These are phyloP conservation scores for Botryobasidium botryosum DNA, from an alignment of 768 basidiomycete species.

Conservation along the genomic window DNA sequence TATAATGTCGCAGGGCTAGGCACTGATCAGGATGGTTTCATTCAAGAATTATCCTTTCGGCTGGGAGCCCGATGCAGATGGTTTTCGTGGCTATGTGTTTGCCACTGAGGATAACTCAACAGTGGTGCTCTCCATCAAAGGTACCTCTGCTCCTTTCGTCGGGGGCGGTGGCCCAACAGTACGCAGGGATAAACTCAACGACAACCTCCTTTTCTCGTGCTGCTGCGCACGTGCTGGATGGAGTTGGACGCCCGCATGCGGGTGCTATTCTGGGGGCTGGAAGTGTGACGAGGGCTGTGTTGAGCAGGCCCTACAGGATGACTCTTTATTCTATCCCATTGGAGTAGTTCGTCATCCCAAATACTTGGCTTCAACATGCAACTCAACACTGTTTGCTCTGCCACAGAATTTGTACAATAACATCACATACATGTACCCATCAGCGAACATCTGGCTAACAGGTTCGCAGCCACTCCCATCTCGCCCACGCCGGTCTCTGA, in stretches of 20 bases:
- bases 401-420: constrained; percentile 82
- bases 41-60: constrained; percentile 57
- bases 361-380: too few relatives aligned
- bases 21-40: background rate
- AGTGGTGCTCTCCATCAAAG: constrained; percentile 78
- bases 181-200: constrained; percentile 83
- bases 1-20: constrained; percentile 2
- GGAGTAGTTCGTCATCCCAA: constrained; percentile 43
- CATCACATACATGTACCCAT: constrained; percentile 76
- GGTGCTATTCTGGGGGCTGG: constrained; percentile 57
- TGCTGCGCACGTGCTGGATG: constrained; percentile 93
- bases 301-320: constrained; percentile 57
- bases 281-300: constrained; percentile 71
- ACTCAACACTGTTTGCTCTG: background rate
- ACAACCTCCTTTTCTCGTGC: constrained; percentile 87
- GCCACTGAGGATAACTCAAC: constrained; percentile 68
- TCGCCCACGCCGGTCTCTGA: background rate
- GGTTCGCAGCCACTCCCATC: constrained; percentile 24
- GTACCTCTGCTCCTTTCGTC: constrained; percentile 65
- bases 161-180: constrained; percentile 37
- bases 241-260: constrained; percentile 86
- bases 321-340: constrained; percentile 75
- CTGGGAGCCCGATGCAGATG: constrained; percentile 81
- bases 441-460: constrained; percentile 76
- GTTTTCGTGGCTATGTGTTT: constrained; percentile 83